phyloP scores from a whole-genome alignment of 805 yeast species.

The Lachancea cidri region DNA sequence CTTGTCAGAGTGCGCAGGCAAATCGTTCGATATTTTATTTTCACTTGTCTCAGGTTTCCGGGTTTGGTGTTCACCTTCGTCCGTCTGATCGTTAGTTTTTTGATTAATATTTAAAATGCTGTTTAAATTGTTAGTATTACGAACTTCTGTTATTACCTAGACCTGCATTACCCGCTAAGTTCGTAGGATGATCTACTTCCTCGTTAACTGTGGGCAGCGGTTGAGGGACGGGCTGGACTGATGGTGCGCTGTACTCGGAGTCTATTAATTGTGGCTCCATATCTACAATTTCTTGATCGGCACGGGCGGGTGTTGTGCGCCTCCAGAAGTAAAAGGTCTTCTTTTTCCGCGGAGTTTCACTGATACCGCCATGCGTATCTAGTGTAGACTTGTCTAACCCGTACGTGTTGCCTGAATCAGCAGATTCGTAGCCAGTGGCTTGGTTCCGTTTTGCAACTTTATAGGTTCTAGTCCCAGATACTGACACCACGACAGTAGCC shows the following conservation, averaged over 20 bases:
- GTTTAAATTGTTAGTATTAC: background rate
- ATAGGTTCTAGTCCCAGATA: no score
- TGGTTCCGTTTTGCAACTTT: constrained; percentile 3
- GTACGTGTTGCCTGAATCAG: constrained; percentile 14
- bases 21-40: background rate
- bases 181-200: background rate
- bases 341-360: background rate
- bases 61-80: background rate
- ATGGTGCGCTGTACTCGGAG: constrained; percentile 1
- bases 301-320: background rate
- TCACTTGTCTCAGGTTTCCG: background rate
- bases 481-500: constrained; percentile 15
- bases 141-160: background rate
- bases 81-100: background rate
- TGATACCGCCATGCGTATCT: constrained; percentile 6
- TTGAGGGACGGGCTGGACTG: background rate
- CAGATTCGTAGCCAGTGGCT: constrained; percentile 1
- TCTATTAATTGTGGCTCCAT: background rate
- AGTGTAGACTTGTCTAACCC: constrained; percentile 16
- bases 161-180: background rate
- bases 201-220: background rate
- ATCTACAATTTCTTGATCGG: background rate
- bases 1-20: background rate
- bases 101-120: background rate
- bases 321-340: background rate